A percentile compares a stretch with the other conserved stretches of the same genome.
Conservation (phyloP, 345 rosid genomes). For the Eucalyptus melliodora region DNA sequence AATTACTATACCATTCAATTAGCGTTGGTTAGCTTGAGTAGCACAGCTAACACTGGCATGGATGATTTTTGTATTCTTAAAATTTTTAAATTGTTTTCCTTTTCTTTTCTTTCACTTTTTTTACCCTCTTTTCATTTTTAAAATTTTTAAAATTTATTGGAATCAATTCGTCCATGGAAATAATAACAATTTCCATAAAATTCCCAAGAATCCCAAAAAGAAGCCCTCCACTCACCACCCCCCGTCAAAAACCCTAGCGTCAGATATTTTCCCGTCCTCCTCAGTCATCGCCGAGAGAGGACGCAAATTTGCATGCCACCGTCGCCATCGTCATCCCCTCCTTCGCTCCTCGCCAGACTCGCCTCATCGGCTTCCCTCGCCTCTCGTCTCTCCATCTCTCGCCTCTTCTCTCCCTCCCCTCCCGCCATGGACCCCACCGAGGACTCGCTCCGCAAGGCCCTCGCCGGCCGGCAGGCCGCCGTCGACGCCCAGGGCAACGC, state of each 20-base stretch:
- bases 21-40: too few species aligned
- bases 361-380: background rate
- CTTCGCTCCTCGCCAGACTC: background rate
- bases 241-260: background rate
- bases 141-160: background rate
- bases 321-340: background rate
- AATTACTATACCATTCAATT: too few species aligned
- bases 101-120: too few species aligned
- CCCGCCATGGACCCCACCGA: constrained; percentile 9
- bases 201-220: background rate
- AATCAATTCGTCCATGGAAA: background rate
- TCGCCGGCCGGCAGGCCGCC: constrained; percentile 51
- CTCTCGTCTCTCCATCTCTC: background rate
- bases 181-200: background rate
- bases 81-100: too few species aligned
- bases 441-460: constrained; percentile 49
- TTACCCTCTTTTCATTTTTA: rapidly evolving
- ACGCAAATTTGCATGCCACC: background rate
- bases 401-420: background rate
- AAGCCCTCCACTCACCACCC: background rate
- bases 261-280: background rate
- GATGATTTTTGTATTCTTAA: too few species aligned
- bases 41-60: rapidly evolving
- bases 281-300: background rate
- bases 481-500: constrained; percentile 66